Base-by-base conservation (phyloP, 73 alveolate species). In the Paramecium primaurelia region DNA sequence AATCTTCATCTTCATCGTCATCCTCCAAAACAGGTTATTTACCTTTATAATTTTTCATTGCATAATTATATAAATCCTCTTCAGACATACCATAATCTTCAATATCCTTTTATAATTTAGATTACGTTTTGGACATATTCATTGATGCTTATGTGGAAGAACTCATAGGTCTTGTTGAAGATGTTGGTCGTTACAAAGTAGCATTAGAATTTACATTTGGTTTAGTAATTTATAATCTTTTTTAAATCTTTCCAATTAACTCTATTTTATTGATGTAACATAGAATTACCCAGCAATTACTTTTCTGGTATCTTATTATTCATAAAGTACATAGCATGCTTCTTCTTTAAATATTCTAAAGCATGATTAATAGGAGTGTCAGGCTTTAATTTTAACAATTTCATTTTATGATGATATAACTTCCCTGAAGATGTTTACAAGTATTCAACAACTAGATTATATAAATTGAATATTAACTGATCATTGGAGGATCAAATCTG, bases 351-450 rank as follows among this genome's bases (percentile, higher is more conserved):
- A 87, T 98, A 96, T 71, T 96, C 96, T 64, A 97, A 86, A 85
- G 94, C 92, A 77, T 97, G 99, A 3, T 95, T 93, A 32, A 95
- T 86, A 64, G 92, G 95, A 77, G 97, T 95, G 30, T 96, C 97
- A 37, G 92, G 92, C 90, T 95, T 95, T 9, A 98, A 92, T 88
- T 94, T 87, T 49, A 96, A 85, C 6, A 98, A 93, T 86, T 97
- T 95, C 99, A 98, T 98, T 86, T 96, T 97, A 93, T 98, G 99
- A 91, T 98, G 99, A 77, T 98, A 98, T 71, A 98, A 95, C 95
- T 98, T 98, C 1, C 99, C 99, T 18, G 98, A 92, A 1, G 98
- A 96, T 14, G 99, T 98, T 25, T 97, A 97, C 92, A 97, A 93
- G 14, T 54, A 54, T 54, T 54, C 69, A 18, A 54, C 69, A 54